Conservation (phyloP, 1,284 basidiomycete genomes). For the Sanghuangporus baumii region DNA sequence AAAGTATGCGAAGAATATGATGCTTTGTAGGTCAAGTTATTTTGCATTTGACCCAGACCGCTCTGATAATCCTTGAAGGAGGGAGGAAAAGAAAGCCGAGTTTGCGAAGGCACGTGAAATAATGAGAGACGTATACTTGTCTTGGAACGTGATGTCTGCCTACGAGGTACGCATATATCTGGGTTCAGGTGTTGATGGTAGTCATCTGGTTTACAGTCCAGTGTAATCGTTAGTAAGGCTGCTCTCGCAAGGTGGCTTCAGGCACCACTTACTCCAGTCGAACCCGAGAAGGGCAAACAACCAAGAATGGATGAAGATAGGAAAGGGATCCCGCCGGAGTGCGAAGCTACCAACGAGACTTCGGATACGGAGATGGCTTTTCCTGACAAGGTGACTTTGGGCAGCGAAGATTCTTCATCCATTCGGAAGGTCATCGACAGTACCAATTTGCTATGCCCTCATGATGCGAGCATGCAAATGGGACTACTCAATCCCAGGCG, state of each 20-base stretch:
- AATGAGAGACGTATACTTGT: conserved; percentile 55
- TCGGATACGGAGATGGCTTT: not conserved
- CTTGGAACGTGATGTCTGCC: conserved; percentile 49
- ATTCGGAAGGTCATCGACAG: conserved; percentile 20
- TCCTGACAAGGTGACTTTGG: not conserved
- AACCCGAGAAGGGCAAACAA: not conserved
- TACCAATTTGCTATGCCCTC: conserved; percentile 50
- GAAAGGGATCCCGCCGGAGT: not conserved
- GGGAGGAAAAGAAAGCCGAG: conserved; percentile 33
- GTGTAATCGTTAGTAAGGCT: conserved; percentile 50
- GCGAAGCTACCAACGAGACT: not conserved
- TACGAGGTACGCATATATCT: conserved; percentile 39
- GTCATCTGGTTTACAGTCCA: conserved; percentile 1
- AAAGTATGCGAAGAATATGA: conserved; percentile 46
- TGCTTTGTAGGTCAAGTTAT: conserved; percentile 37
- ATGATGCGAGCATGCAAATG: conserved; percentile 29
- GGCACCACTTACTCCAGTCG: conserved; percentile 29
- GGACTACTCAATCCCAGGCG: conserved; percentile 47
- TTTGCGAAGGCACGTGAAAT: conserved; percentile 47
- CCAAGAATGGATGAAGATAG: not conserved
- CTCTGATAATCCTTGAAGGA: conserved; percentile 29
- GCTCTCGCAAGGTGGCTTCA: conserved; percentile 59
- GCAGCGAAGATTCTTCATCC: not conserved
- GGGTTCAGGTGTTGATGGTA: not conserved
- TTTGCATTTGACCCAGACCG: not conserved